Evolutionary conservation across 75 land plant species (phyloP), one percentile per base, ranked within the genome.

Genomic region (Larix kaempferi): DNA sequence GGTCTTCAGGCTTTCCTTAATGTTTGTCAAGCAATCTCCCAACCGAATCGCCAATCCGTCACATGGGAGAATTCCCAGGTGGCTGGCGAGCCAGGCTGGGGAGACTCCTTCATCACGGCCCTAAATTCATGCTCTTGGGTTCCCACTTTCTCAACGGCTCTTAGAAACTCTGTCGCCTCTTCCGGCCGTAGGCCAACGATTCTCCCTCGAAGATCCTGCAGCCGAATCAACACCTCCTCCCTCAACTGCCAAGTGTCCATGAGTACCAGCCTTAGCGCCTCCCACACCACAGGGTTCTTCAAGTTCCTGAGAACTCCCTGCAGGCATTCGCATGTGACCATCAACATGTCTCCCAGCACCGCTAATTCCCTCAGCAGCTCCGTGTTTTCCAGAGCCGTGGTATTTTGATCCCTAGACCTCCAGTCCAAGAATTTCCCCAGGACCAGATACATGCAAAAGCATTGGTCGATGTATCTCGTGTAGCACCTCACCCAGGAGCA

Each of bases 401-500:
- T 33, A 29, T 0, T 72, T 57, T 26, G 54, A 55, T 11, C 41
- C 77, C 16, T 0, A 14, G 39, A 11, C 19, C 56, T 37, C 75
- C 59, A 41, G 62, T 41, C 55, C 13, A 71, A 21, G 41, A 77
- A 82, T 26, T 7, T 15, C 4, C 78, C 75, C 35, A 78, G n/a
- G 14, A 49, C 44, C 5, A 60, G 26, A n/a, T 81, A 59, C 21
- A 85, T 73, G 25, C 71, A 58, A 1, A 94, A 59, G 16, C 90
- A 56, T 54, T 78, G 80, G 63, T 94, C 96, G 55, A 93, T 52
- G 69, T 82, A 82, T 12, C 74, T 26, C 2, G 89, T 89, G 77
- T 87, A 86, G 86, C 84, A 88, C 58, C 89, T 74, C 13, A 91
- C 86, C 89, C 94, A 91, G 1, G 80, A 49, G 52, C 87, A 83